Evolutionary conservation across 139 green algal genomes (phyloP), one percentile per base, ranked within the genome.

Genomic region (Diplosphaera chodatii): DNA sequence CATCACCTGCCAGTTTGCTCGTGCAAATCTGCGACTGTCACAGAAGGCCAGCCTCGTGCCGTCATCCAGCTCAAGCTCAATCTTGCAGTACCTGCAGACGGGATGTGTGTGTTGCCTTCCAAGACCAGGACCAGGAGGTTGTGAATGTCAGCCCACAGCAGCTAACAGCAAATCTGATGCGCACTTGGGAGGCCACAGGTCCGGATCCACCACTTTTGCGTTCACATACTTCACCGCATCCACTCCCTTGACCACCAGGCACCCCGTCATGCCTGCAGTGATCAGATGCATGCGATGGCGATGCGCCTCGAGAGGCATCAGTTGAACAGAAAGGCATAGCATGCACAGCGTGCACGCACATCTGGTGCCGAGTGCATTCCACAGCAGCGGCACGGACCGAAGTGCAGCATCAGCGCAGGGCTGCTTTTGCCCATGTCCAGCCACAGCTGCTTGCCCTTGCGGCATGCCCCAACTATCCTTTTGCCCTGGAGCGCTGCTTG

Each of bases 391-490:
- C 86, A 71, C 79, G n/a, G n/a, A 80, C 91, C 90, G 67, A 93
- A 86, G 75, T 96, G 90, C 32, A 94, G 70, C 64, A 93, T 63
- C 18, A 84, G 77, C 40, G 66, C 67, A 3, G 83, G 87, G 30
- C 55, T 67, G 25, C 37, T 66, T 0, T n/a, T 30, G 25, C 87
- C 84, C 37, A 96, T 64, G 40, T 89, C 79, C 55, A 89, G 62
- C 89, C 88, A 96, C 30, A 94, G 40, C 56, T 96, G 83, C 78
- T 97, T 97, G 28, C 91, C 91, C 31, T 88, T 84, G 1, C 91
- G 75, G 18, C 69, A 32, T 25, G 65, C 77, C 16, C 21, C 48
- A 31, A 71, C n/a, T 27, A 89, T 29, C 13, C 40, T 80, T 0
- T 62, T 41, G 20, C 84, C 84, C 55, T 77, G 20, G 55, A 92